These are phyloP conservation scores for Corylus avellana DNA, from an alignment of 306 rosid genomes.

Conservation along the genomic window DNA sequence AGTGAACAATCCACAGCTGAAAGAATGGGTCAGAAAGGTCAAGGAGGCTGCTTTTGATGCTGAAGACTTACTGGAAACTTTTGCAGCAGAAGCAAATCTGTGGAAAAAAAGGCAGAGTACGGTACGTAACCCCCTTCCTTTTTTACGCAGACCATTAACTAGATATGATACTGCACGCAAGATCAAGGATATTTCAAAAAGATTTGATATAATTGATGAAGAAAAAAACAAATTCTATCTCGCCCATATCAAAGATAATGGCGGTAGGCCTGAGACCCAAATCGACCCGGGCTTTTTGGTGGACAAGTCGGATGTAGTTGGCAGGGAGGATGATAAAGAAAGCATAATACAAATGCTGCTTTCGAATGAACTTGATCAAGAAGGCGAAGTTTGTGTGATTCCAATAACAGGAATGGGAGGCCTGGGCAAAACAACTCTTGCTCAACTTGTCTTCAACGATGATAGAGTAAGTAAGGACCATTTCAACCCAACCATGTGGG, in stretches of 20 bases:
- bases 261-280: not conserved
- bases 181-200: not conserved
- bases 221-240: not conserved
- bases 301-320: not conserved
- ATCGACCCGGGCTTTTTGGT: not conserved
- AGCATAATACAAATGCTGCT: not conserved
- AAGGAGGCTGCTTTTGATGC: not conserved
- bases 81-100: not conserved
- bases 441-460: not conserved
- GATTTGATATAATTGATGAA: not conserved
- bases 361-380: not conserved
- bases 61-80: not conserved
- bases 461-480: not conserved
- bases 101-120: not conserved
- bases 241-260: not conserved
- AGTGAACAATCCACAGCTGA: not conserved
- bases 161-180: not conserved
- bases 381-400: not conserved
- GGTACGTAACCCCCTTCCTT: not conserved
- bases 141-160: no score
- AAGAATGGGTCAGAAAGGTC: not conserved
- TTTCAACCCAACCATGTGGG: conserved; percentile 24
- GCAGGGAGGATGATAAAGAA: not conserved
- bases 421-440: conserved; percentile 32
- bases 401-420: conserved; percentile 29